phyloP scores from a whole-genome alignment of 2,329 filamentous ascomycete species.

The Sarocladium brachiariae region DNA sequence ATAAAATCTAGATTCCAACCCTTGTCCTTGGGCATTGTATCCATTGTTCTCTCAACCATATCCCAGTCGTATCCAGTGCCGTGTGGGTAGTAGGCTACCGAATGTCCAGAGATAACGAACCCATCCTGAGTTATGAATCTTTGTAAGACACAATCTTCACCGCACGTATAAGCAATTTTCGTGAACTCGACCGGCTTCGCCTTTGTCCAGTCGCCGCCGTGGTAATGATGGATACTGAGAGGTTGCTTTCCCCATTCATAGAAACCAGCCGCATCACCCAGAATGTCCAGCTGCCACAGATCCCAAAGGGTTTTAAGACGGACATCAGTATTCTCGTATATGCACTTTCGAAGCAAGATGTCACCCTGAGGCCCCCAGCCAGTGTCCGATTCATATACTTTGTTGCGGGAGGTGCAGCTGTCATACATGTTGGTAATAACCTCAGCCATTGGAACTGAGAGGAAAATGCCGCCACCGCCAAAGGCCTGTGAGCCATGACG shows the following conservation, averaged over 20 bases:
- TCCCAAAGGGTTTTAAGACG: slow-evolving; percentile 50
- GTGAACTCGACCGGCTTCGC: slow-evolving; percentile 49
- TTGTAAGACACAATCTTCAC: slow-evolving; percentile 52
- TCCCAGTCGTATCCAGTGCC: slow-evolving; percentile 42
- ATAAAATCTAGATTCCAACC: slow-evolving; percentile 46
- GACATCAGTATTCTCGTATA: slow-evolving; percentile 55
- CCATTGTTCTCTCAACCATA: slow-evolving; percentile 48
- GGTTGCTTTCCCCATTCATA: slow-evolving; percentile 57
- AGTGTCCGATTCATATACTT: slow-evolving; percentile 47
- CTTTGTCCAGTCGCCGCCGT: slow-evolving; percentile 50
- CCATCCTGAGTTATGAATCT: slow-evolving; percentile 48
- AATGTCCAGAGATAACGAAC: slow-evolving; percentile 53
- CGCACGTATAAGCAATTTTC: slow-evolving; percentile 51
- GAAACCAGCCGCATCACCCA: slow-evolving; percentile 54
- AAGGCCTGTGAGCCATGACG: slow-evolving; percentile 58
- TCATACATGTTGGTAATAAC: slow-evolving; percentile 38
- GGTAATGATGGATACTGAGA: slow-evolving; percentile 58
- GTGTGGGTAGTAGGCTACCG: slow-evolving; percentile 48
- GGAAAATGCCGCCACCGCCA: slow-evolving; percentile 56
- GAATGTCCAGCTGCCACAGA: slow-evolving; percentile 55
- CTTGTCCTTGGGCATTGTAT: slow-evolving; percentile 38
- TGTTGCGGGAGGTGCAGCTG: slow-evolving; percentile 40
- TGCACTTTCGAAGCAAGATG: slow-evolving; percentile 55
- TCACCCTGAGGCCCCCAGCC: slow-evolving; percentile 56
- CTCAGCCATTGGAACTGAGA: slow-evolving; percentile 44